Base-by-base conservation (phyloP, 2,329 filamentous ascomycete species). In the Clonostachys chloroleuca region DNA sequence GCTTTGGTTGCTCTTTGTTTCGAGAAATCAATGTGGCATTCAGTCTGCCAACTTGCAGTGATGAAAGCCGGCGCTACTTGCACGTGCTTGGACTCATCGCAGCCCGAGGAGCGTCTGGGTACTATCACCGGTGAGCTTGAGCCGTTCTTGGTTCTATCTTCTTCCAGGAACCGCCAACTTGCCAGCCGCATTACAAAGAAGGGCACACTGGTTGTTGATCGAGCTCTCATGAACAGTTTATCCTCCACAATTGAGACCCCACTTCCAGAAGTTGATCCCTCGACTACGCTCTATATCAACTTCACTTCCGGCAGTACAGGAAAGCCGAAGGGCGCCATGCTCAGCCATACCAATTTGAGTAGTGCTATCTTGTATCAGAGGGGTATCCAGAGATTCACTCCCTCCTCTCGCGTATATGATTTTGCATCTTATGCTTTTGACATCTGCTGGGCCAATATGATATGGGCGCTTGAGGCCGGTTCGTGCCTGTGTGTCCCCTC, bases 1-100 rank as follows among this genome's bases (percentile, higher is more conserved):
- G 33, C 17, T n/a, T 18, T 46, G 14, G 47, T 56, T n/a, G 41
- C 46, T 5, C 39, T 55, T 12, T 52, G 49, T 30, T 39, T 51
- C n/a, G 43, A 48, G 14, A 51, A 49, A 39, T 48, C 46, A 6
- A 44, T 18, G 41, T 34, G 35, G 14, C 41, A 34, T 13, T 35
- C 41, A 2, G 46, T 51, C 41, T 34, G 42, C 2, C 43, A 44
- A n/a, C 40, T 51, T 14, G 49, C 39, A 10, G 43, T 51, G 16
- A 18, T 51, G 30, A 34, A 36, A 33, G 34, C 49, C 30, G 49
- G 49, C n/a, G 43, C 30, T 1, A 47, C 49, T 18, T 17, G 48
- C 14, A 68, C 75, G 0, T 70, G 64, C 0, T 50, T 71, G 3
- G 68, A 72, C 44, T 61, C 65, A 16, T 58, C 62, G 41, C 49